Evolutionary conservation across 768 basidiomycete species (phyloP).

Genomic region (Collybia sordida): DNA sequence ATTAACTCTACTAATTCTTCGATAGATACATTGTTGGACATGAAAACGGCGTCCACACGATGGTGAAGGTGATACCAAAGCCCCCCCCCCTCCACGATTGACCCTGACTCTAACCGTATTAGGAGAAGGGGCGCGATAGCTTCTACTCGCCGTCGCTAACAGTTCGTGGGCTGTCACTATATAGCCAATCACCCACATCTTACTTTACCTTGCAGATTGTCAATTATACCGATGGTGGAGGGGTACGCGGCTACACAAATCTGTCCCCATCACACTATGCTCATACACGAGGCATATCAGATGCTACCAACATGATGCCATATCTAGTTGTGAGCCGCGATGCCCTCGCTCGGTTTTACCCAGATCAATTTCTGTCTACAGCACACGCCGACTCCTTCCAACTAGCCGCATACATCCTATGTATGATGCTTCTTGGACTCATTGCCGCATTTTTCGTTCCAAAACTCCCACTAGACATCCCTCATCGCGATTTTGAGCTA

Average conservation of each 20-base stretch:
- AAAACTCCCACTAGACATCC: slow-evolving; percentile 23
- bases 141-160: slow-evolving; percentile 42
- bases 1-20: neutral
- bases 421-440: slow-evolving; percentile 27
- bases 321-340: slow-evolving; percentile 39
- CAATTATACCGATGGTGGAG: slow-evolving; percentile 35
- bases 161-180: slow-evolving; percentile 16
- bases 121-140: slow-evolving; percentile 39
- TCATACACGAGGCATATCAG: slow-evolving; percentile 31
- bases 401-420: slow-evolving; percentile 20
- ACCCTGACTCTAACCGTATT: neutral
- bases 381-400: slow-evolving; percentile 21
- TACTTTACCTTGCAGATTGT: slow-evolving; percentile 24
- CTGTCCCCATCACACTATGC: slow-evolving; percentile 31
- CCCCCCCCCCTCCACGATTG: neutral
- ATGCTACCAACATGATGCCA: slow-evolving; percentile 39
- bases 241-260: slow-evolving; percentile 36
- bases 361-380: slow-evolving; percentile 26
- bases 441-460: slow-evolving; percentile 29
- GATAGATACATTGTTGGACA: slow-evolving; percentile 27
- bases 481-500: slow-evolving; percentile 26
- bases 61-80: slow-evolving; percentile 26
- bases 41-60: slow-evolving; percentile 35
- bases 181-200: too few relatives aligned
- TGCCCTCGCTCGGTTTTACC: slow-evolving; percentile 31